Conservation (phyloP, 306 rosid genomes). For the Sechiopsis laciniata region DNA sequence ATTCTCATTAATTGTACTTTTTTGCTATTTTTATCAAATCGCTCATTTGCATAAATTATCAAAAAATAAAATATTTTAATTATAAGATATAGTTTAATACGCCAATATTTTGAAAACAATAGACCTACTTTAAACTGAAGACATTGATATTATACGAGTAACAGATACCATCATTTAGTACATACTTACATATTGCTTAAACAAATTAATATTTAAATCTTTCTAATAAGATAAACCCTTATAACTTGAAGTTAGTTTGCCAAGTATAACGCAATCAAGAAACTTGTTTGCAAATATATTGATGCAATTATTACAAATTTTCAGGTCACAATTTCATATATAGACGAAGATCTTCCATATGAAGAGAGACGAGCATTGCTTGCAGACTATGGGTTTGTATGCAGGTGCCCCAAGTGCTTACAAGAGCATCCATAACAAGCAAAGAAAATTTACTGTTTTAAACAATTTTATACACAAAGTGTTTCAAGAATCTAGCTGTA, state of each 20-base stretch:
- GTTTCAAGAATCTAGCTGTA: background rate
- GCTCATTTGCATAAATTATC: too few species aligned
- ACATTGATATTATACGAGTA: too few species aligned
- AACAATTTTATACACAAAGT: background rate
- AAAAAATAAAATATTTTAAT: too few species aligned
- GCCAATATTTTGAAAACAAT: too few species aligned
- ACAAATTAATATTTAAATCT: too few species aligned
- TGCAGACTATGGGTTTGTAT: constrained; percentile 77
- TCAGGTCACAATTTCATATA: constrained; percentile 85
- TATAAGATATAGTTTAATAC: too few species aligned
- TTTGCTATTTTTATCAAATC: background rate
- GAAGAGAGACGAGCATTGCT: constrained; percentile 73
- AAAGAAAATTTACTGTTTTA: background rate
- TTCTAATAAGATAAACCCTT: too few species aligned
- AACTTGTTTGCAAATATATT: background rate
- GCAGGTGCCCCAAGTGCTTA: constrained; percentile 65
- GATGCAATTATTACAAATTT: constrained; percentile 14
- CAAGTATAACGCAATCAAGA: background rate
- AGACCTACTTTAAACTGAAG: too few species aligned
- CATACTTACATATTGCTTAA: too few species aligned
- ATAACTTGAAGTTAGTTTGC: background rate
- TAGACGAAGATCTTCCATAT: constrained; percentile 73
- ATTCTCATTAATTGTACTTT: background rate
- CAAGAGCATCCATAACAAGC: constrained; percentile 40
- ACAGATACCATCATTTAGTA: too few species aligned